These are phyloP conservation scores for Colletotrichum graminicola DNA, from an alignment of 2,329 filamentous ascomycete genomes.

Conservation along the genomic window DNA sequence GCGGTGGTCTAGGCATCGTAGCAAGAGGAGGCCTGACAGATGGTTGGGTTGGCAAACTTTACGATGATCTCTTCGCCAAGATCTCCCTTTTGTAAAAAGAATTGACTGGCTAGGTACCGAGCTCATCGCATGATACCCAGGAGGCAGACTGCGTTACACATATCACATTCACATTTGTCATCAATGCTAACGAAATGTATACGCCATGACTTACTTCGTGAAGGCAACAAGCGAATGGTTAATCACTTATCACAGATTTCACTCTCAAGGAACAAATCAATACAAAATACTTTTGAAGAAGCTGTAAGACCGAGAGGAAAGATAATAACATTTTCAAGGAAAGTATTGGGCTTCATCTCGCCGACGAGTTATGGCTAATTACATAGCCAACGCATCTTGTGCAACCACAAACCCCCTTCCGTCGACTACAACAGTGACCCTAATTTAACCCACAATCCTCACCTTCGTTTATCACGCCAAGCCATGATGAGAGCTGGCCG, in stretches of 20 bases:
- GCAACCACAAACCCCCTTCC: not conserved
- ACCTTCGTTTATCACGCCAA: not conserved
- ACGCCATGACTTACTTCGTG: not conserved
- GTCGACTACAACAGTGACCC: not conserved
- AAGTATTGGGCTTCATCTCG: not conserved
- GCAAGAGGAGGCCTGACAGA: constrained; percentile 76
- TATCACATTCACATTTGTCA: not conserved
- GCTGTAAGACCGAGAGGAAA: too few relatives aligned
- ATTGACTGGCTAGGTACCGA: not conserved
- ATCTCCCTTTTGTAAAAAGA: constrained; percentile 41
- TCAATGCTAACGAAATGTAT: not conserved
- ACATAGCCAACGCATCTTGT: not conserved
- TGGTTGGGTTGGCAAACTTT: constrained; percentile 85
- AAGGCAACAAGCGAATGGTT: too few relatives aligned
- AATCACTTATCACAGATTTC: not conserved
- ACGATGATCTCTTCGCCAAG: constrained; percentile 76
- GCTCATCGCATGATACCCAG: constrained; percentile 8
- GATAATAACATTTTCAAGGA: not conserved
- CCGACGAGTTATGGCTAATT: not conserved
- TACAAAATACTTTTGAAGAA: too few relatives aligned
- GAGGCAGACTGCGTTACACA: not conserved
- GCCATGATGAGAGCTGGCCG: not conserved
- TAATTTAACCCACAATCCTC: too few relatives aligned
- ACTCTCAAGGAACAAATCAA: not conserved
- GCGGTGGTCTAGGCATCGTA: constrained; percentile 83